phyloP scores from a whole-genome alignment of 2,329 filamentous ascomycete genomes.

The Endothia cerciana region DNA sequence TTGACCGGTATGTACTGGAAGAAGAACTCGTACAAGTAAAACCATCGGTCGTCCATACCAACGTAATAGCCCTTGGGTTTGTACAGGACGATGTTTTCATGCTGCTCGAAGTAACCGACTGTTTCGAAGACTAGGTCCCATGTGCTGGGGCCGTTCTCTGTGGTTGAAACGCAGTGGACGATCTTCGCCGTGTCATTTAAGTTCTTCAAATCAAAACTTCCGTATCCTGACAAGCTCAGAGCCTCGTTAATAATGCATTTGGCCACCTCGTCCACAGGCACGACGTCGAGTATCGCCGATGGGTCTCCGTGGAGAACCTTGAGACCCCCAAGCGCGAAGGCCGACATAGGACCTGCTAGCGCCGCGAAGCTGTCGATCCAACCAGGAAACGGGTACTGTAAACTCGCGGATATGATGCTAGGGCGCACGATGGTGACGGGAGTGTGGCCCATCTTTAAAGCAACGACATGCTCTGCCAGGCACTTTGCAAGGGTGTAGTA shows the following conservation, averaged over 20 bases:
- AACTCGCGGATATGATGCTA: conserved; percentile 29
- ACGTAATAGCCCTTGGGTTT: conserved; percentile 27
- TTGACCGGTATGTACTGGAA: conserved; percentile 27
- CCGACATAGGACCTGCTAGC: conserved; percentile 23
- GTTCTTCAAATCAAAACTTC: background rate
- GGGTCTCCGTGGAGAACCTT: conserved; percentile 28
- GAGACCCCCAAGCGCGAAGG: conserved; percentile 25
- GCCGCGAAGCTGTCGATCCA: conserved; percentile 31
- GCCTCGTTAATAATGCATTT: conserved; percentile 26
- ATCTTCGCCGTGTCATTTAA: conserved; percentile 21
- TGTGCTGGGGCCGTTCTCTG: conserved; percentile 19
- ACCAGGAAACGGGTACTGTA: conserved; percentile 24
- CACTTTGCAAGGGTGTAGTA: conserved; percentile 30
- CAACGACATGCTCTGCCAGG: conserved; percentile 28
- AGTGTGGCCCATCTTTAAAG: conserved; percentile 14
- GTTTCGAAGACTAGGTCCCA: conserved; percentile 20
- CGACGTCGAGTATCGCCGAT: conserved; percentile 23
- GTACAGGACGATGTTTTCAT: conserved; percentile 24
- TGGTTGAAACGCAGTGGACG: conserved; percentile 24
- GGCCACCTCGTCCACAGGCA: conserved; percentile 29
- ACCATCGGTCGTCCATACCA: conserved; percentile 22
- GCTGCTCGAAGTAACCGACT: conserved; percentile 18
- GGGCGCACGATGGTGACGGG: conserved; percentile 29
- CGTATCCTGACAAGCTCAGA: conserved; percentile 7
- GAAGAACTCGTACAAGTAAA: conserved; percentile 27